Evolutionary conservation across 2,329 filamentous ascomycete genomes (phyloP).

Genomic region (Nothopassalora personata): DNA sequence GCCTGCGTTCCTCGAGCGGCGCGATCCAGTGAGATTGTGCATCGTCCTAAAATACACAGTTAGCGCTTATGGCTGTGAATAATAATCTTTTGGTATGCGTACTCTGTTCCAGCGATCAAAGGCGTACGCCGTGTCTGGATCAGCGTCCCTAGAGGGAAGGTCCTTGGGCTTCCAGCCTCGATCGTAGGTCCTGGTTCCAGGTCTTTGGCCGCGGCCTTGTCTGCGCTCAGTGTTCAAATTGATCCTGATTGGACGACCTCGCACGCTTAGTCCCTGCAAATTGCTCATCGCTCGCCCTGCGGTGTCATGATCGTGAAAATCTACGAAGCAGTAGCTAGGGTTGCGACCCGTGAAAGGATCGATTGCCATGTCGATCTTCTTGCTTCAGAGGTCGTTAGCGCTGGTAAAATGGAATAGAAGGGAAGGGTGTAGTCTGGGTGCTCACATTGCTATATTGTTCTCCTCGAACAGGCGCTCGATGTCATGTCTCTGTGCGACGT

Average conservation of each 20-base stretch:
- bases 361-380: constrained; percentile 61
- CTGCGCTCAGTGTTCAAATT: constrained; percentile 35
- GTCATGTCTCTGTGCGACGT: constrained; percentile 49
- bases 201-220: not conserved
- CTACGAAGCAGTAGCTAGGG: constrained; percentile 70
- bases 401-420: not conserved
- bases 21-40: constrained; percentile 30
- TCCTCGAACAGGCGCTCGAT: constrained; percentile 45
- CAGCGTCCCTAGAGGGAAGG: constrained; percentile 1
- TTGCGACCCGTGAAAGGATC: constrained; percentile 65
- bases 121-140: constrained; percentile 6
- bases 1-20: constrained; percentile 35
- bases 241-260: constrained; percentile 58
- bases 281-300: constrained; percentile 55
- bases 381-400: no score
- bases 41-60: constrained; percentile 31
- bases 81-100: no score
- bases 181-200: constrained; percentile 1
- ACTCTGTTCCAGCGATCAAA: constrained; percentile 41
- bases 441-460: constrained; percentile 34
- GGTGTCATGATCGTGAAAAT: constrained; percentile 54
- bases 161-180: not conserved
- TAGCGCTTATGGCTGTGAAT: no score
- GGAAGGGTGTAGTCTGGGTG: no score
- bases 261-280: constrained; percentile 51